phyloP scores from a whole-genome alignment of 2,329 filamentous ascomycete genomes.

The Nigrospora osmanthi region DNA sequence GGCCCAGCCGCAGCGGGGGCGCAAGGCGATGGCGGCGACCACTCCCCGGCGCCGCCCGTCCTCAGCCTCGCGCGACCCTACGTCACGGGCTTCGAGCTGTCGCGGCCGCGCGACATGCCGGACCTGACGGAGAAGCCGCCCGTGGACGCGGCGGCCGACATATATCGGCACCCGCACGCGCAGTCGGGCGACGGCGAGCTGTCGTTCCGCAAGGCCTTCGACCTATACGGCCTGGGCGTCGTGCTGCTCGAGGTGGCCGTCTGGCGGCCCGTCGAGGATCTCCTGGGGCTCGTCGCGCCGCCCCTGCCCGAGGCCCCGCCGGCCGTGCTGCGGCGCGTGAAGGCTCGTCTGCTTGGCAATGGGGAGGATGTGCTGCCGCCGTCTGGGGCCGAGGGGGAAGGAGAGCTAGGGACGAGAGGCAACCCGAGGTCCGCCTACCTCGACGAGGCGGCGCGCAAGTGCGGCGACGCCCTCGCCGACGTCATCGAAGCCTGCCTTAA shows the following conservation, averaged over 20 bases:
- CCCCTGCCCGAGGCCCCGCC: too few species aligned
- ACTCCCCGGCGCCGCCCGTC: too few species aligned
- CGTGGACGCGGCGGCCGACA: conserved; percentile 27
- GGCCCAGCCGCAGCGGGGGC: conserved; percentile 23
- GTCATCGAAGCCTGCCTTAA: too few species aligned
- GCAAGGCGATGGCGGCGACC: neutral
- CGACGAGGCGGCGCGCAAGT: too few species aligned
- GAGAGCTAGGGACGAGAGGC: too few species aligned
- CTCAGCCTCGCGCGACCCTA: conserved; percentile 19
- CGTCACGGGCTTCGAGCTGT: conserved; percentile 42
- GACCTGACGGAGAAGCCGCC: conserved; percentile 32
- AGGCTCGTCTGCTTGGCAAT: too few species aligned
- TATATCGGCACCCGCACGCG: conserved; percentile 34
- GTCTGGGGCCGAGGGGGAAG: too few species aligned
- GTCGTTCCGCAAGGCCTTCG: conserved; percentile 29
- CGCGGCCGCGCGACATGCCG: conserved; percentile 23
- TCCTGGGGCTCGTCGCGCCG: conserved; percentile 15
- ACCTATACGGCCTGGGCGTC: conserved; percentile 41
- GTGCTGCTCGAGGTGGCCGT: conserved; percentile 41
- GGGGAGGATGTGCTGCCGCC: too few species aligned
- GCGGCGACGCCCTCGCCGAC: too few species aligned
- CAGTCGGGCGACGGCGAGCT: conserved; percentile 7
- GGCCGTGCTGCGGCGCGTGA: too few species aligned
- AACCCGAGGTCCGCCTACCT: too few species aligned
- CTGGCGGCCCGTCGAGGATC: conserved; percentile 34